Percentiles rank a stretch among this genome's conserved stretches.
phyloP scores from a whole-genome alignment of 495 filamentous ascomycete genomes.

The Oidiodendron maius region DNA sequence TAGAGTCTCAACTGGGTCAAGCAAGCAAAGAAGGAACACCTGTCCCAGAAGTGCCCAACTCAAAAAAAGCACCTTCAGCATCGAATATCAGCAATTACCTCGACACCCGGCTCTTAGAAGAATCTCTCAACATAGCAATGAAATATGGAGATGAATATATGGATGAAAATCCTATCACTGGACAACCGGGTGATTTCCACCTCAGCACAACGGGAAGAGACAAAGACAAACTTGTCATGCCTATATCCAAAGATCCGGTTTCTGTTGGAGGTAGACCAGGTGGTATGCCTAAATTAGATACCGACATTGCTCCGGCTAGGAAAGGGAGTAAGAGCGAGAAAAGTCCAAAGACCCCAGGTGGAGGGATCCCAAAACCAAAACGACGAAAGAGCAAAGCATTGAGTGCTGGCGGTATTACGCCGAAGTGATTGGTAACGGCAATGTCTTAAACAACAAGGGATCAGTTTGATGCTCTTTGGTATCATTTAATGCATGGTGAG shows the following conservation, averaged over 20 bases:
- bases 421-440: slow-evolving; percentile 7
- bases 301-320: slow-evolving; percentile 16
- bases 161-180: slow-evolving; percentile 85
- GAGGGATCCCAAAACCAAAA: slow-evolving; percentile 37
- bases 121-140: slow-evolving; percentile 59
- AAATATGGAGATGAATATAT: slow-evolving; percentile 73
- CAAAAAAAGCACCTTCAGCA: slow-evolving; percentile 20
- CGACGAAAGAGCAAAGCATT: slow-evolving; percentile 45
- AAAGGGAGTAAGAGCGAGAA: slow-evolving; percentile 27
- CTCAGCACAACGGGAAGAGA: slow-evolving; percentile 54
- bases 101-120: slow-evolving; percentile 53
- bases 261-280: not conserved
- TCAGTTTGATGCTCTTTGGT: slow-evolving; percentile 1
- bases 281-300: slow-evolving; percentile 13
- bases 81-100: slow-evolving; percentile 28
- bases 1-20: slow-evolving; percentile 20
- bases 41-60: slow-evolving; percentile 38
- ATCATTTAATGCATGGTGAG: not conserved
- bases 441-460: too few species aligned
- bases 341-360: slow-evolving; percentile 43
- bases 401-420: slow-evolving; percentile 8
- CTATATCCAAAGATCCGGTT: slow-evolving; percentile 4
- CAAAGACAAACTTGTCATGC: slow-evolving; percentile 15
- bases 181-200: slow-evolving; percentile 81
- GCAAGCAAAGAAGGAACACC: slow-evolving; percentile 53